phyloP scores from a whole-genome alignment of 2,329 filamentous ascomycete genomes.

The Paracorniculantispora psalliotae region DNA sequence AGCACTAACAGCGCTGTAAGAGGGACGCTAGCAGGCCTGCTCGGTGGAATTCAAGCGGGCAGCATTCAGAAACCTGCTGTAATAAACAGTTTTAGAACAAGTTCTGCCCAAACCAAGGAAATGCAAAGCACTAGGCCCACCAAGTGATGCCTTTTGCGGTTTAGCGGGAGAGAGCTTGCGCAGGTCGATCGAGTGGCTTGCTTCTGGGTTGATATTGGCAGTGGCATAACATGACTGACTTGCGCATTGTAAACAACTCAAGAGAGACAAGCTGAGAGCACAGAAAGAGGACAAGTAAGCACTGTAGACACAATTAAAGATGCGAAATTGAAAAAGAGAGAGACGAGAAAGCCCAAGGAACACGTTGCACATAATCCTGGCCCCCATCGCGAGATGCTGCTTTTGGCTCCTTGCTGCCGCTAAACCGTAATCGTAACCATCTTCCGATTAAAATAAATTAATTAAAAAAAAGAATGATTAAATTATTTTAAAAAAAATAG shows the following conservation, averaged over 20 bases:
- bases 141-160: neutral
- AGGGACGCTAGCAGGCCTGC: neutral
- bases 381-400: too few species aligned
- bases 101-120: conserved; percentile 5
- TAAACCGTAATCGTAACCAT: too few species aligned
- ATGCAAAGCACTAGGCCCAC: neutral
- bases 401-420: too few species aligned
- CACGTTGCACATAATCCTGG: too few species aligned
- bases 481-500: neutral
- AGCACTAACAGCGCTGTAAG: neutral
- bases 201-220: too few species aligned
- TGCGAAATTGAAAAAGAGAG: too few species aligned
- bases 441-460: neutral
- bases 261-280: too few species aligned
- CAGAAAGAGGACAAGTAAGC: too few species aligned
- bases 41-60: neutral
- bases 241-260: too few species aligned
- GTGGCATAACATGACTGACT: too few species aligned
- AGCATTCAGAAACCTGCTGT: neutral
- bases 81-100: neutral
- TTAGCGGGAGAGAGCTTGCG: neutral
- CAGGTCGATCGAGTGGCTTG: conserved; percentile 10
- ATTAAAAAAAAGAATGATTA: neutral
- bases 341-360: too few species aligned
- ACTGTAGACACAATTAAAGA: too few species aligned